These are phyloP conservation scores for Cudoniella acicularis DNA, from an alignment of 495 filamentous ascomycete genomes.

Conservation along the genomic window DNA sequence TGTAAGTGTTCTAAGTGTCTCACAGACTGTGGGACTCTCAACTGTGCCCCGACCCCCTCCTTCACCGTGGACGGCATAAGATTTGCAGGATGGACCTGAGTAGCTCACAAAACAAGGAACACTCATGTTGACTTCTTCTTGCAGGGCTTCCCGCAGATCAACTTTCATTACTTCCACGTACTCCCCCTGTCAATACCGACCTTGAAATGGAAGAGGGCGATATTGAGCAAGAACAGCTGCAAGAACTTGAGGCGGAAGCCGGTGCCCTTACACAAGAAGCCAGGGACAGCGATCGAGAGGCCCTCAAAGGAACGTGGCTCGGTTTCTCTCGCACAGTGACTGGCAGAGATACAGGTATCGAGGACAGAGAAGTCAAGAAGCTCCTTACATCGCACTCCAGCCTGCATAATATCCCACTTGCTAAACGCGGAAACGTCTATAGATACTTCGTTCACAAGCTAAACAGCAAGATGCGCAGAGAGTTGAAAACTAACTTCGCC, in stretches of 20 bases:
- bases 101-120: neutral
- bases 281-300: constrained; percentile 33
- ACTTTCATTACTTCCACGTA: constrained; percentile 38
- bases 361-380: constrained; percentile 28
- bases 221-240: constrained; percentile 60
- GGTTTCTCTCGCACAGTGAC: constrained; percentile 46
- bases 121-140: constrained; percentile 28
- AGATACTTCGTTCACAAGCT: constrained; percentile 45
- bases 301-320: constrained; percentile 45
- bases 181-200: constrained; percentile 39
- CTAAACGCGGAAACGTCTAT: constrained; percentile 57
- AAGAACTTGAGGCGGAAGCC: constrained; percentile 60
- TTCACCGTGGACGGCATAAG: neutral
- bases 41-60: too few species aligned
- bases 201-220: constrained; percentile 60
- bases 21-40: neutral
- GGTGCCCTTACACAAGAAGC: constrained; percentile 47
- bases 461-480: constrained; percentile 36
- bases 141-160: constrained; percentile 62
- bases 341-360: constrained; percentile 28
- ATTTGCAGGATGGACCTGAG: neutral
- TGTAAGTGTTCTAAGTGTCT: neutral
- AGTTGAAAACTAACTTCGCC: constrained; percentile 39
- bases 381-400: constrained; percentile 36
- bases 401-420: constrained; percentile 49